Evolutionary conservation across 345 rosid species (phyloP).

Genomic region (Eucalyptus paniculata): DNA sequence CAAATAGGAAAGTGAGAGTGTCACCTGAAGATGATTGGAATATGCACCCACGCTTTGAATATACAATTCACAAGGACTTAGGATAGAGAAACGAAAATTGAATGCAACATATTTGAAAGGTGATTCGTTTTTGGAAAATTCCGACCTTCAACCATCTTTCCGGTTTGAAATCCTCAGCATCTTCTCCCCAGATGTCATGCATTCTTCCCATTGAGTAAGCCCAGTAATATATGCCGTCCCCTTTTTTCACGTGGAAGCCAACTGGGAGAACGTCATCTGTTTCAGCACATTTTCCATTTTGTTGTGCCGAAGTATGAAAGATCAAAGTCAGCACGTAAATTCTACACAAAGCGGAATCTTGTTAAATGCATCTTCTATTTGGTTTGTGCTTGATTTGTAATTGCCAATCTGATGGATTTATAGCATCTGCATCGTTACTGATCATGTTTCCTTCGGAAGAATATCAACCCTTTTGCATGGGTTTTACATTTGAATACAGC

Average conservation of each 20-base stretch:
- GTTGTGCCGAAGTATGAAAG: not conserved
- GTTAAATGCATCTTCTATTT: not conserved
- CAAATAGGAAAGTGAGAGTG: not conserved
- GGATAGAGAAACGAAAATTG: constrained; percentile 15
- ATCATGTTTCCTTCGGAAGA: not conserved
- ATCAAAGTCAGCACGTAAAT: not conserved
- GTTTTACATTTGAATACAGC: not conserved
- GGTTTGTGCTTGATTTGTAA: not conserved
- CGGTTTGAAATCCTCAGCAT: constrained; percentile 51
- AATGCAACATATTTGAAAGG: constrained; percentile 64
- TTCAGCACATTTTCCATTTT: constrained; percentile 57
- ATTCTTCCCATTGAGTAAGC: constrained; percentile 78
- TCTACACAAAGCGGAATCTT: not conserved
- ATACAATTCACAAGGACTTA: not conserved
- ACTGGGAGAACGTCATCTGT: constrained; percentile 59
- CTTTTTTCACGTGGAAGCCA: constrained; percentile 39
- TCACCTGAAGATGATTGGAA: not conserved
- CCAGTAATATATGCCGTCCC: constrained; percentile 37
- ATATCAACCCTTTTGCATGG: not conserved
- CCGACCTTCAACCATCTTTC: constrained; percentile 74
- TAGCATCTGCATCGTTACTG: not conserved
- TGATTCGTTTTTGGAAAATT: constrained; percentile 50
- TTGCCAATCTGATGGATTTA: not conserved
- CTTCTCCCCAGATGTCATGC: constrained; percentile 64
- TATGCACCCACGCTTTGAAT: not conserved